phyloP scores from a whole-genome alignment of 2,329 filamentous ascomycete species.

The Magnaporthiopsis rhizophila region DNA sequence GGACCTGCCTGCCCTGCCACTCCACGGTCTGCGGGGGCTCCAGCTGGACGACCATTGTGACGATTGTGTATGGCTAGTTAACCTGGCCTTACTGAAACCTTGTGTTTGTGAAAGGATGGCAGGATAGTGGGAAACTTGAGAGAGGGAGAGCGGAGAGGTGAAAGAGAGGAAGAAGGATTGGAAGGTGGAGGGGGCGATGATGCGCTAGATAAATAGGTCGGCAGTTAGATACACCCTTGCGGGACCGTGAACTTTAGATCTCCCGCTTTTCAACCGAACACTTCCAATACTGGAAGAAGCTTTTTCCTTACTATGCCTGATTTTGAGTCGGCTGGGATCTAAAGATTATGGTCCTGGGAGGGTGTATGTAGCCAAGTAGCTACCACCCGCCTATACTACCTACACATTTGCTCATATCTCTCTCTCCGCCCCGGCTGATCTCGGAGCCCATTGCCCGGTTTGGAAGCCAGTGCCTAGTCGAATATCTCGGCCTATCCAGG shows the following conservation, averaged over 20 bases:
- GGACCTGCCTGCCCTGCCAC: conserved; percentile 40
- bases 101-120: background rate
- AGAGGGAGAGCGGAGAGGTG: background rate
- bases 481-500: background rate
- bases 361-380: no score
- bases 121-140: background rate
- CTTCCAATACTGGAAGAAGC: no score
- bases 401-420: background rate
- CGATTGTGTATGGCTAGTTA: background rate
- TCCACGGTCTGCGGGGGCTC: conserved; percentile 35
- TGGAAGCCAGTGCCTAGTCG: background rate
- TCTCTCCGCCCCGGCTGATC: background rate
- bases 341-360: no score
- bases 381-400: no score
- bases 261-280: no score
- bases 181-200: background rate
- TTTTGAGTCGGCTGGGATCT: no score
- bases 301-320: no score
- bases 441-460: background rate
- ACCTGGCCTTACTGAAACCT: background rate
- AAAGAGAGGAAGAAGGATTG: background rate
- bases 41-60: conserved; percentile 28
- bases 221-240: background rate
- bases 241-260: no score
- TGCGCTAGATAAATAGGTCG: background rate